phyloP scores from a whole-genome alignment of 208 protist species.

The Crithidia brevicula region DNA sequence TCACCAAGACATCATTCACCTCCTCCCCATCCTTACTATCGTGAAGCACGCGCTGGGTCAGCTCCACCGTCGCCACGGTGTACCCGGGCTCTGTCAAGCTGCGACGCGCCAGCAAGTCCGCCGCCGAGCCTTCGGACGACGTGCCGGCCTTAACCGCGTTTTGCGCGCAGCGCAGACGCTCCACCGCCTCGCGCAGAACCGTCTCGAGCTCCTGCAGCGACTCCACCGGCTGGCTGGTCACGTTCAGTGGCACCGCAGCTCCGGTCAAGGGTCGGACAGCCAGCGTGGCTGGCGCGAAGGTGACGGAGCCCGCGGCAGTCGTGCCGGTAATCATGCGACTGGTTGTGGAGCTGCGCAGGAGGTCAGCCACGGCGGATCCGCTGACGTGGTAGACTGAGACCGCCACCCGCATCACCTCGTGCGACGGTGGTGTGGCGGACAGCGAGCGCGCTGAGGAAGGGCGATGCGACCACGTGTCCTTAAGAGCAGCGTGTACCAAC shows the following conservation, averaged over 20 bases:
- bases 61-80: conserved; percentile 20
- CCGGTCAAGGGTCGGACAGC: conserved; percentile 17
- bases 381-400: conserved; percentile 31
- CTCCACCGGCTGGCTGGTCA: conserved; percentile 4
- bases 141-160: background rate
- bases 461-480: conserved; percentile 10
- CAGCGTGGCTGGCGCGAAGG: conserved; percentile 6
- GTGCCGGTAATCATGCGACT: conserved; percentile 6
- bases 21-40: background rate
- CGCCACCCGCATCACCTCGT: conserved; percentile 26
- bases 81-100: conserved; percentile 16
- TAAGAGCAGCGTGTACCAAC: conserved; percentile 15
- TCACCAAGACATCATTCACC: conserved; percentile 17
- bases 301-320: background rate
- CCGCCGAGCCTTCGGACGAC: background rate
- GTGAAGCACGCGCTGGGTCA: conserved; percentile 19
- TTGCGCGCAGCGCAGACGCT: conserved; percentile 20
- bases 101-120: conserved; percentile 6
- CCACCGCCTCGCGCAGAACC: conserved; percentile 23
- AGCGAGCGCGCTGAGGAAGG: too few species aligned
- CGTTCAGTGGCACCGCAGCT: conserved; percentile 6
- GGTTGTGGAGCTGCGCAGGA: conserved; percentile 19
- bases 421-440: background rate
- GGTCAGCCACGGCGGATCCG: conserved; percentile 19
- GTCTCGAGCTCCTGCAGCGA: conserved; percentile 18